These are phyloP conservation scores for Detonula confervacea DNA, from an alignment of 352 stramenopile species.

Conservation along the genomic window DNA sequence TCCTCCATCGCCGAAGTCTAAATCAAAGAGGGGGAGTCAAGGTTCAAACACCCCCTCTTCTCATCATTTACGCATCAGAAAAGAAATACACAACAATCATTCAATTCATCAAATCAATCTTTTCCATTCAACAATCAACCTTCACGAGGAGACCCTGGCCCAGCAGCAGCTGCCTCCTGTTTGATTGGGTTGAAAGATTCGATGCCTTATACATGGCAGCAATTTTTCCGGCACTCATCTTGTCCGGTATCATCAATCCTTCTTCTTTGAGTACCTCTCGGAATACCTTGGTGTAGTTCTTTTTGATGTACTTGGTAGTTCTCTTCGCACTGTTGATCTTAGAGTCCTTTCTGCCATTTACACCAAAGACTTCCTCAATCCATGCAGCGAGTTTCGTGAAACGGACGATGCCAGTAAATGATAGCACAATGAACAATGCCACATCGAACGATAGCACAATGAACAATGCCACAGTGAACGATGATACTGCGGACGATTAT, in stretches of 20 bases:
- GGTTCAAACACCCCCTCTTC: not conserved
- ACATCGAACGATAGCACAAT: not conserved
- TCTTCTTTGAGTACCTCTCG: constrained; percentile 1
- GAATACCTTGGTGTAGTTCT: not conserved
- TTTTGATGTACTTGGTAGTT: constrained; percentile 4
- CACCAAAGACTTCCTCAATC: not conserved
- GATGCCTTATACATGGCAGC: constrained; percentile 10
- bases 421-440: no score
- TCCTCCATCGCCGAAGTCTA: constrained; percentile 1
- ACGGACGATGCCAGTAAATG: not conserved
- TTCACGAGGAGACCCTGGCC: no score
- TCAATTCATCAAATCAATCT: not conserved
- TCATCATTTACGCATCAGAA: not conserved
- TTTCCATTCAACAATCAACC: no score
- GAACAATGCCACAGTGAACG: not conserved
- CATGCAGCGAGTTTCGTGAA: not conserved
- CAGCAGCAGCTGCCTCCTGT: not conserved
- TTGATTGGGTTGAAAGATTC: no score
- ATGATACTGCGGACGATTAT: no score
- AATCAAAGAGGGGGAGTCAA: not conserved
- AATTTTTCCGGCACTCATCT: constrained; percentile 7
- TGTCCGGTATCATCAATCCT: not conserved
- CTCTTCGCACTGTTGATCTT: constrained; percentile 2
- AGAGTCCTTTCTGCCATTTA: not conserved
- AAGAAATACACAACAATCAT: no score